Evolutionary conservation across 441 rosid genomes (phyloP).

Genomic region (Croton laevigatus): DNA sequence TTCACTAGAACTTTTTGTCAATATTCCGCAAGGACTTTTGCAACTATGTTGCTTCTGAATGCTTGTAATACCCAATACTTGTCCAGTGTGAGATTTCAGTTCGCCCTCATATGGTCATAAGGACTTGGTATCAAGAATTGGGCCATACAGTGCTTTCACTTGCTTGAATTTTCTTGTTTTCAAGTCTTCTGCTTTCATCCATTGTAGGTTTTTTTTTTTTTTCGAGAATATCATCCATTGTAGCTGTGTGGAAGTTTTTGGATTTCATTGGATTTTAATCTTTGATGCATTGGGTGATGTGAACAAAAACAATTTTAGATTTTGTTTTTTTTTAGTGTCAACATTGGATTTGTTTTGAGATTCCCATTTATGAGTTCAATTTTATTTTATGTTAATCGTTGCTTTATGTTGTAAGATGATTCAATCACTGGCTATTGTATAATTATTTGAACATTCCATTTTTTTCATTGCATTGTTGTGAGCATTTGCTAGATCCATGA

Average conservation of each 20-base stretch:
- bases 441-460: neutral
- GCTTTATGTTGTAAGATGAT: slow-evolving; percentile 4
- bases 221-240: slow-evolving; percentile 6
- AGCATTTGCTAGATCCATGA: neutral
- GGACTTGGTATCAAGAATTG: neutral
- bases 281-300: slow-evolving; percentile 26
- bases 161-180: neutral
- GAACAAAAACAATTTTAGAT: neutral
- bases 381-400: neutral
- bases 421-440: neutral
- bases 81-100: neutral
- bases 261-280: neutral
- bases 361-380: too few species aligned
- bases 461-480: neutral
- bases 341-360: neutral
- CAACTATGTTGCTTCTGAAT: neutral
- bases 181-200: neutral
- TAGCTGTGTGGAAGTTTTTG: neutral
- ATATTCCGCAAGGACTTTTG: neutral
- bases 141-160: neutral
- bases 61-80: neutral
- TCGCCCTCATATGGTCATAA: neutral
- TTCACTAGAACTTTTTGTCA: neutral
- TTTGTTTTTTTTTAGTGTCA: neutral
- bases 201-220: too few species aligned